A percentile compares a stretch with the other conserved stretches of the same genome.
Conservation (phyloP, 148 eudicot species). For the Dianthus caryophyllus region DNA sequence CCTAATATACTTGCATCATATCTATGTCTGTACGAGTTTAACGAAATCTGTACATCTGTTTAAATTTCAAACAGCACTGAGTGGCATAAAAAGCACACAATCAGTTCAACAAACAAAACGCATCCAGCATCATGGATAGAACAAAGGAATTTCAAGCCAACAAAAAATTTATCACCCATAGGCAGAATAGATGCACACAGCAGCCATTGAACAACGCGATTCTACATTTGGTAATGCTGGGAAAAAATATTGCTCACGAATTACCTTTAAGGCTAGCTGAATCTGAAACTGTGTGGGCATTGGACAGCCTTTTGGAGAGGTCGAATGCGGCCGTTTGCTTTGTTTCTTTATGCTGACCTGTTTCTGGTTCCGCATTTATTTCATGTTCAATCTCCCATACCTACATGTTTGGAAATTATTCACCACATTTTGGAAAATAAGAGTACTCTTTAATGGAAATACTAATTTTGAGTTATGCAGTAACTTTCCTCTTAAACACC, state of each 20-base stretch:
- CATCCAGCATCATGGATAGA: not conserved
- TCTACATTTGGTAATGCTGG: not conserved
- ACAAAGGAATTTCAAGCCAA: not conserved
- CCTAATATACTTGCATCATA: not conserved
- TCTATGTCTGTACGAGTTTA: not conserved
- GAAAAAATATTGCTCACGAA: not conserved
- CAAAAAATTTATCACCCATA: not conserved
- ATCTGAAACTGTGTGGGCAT: constrained; percentile 56
- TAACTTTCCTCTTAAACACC: too few relatives aligned
- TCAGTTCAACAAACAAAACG: not conserved
- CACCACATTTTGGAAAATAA: not conserved
- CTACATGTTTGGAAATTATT: constrained; percentile 25
- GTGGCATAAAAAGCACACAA: not conserved
- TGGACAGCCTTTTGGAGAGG: constrained; percentile 64
- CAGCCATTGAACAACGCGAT: not conserved
- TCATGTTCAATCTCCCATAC: constrained; percentile 80
- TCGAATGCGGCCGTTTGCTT: constrained; percentile 78
- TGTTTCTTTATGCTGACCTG: constrained; percentile 53
- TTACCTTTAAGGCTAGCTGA: constrained; percentile 67
- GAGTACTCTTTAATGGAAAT: not conserved
- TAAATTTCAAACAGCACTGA: not conserved
- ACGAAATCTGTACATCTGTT: not conserved
- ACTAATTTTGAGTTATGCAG: too few relatives aligned
- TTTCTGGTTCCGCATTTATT: constrained; percentile 44
- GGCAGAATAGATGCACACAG: not conserved